Evolutionary conservation across 2,329 filamentous ascomycete genomes (phyloP).

Genomic region (Zasmidium citrigriseum): DNA sequence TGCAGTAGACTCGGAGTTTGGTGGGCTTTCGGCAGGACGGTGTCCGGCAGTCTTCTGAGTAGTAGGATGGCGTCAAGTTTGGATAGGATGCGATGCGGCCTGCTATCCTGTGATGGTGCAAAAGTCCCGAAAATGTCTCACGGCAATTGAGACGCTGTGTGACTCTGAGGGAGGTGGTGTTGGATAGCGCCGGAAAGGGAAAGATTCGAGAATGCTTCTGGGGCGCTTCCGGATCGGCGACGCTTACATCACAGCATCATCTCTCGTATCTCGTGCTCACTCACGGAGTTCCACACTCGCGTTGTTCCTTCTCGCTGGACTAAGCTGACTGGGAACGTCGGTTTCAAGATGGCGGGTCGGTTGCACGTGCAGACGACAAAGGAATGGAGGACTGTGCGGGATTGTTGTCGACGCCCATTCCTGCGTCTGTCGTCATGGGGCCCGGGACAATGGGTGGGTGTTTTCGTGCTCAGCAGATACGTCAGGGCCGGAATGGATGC

Average conservation of each 20-base stretch:
- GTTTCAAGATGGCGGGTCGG: conserved; percentile 1
- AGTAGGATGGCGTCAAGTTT: no score
- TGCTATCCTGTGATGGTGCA: background rate
- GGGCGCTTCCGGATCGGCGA: background rate
- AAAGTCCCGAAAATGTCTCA: no score
- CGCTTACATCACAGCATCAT: no score
- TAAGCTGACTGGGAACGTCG: background rate
- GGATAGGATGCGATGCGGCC: no score
- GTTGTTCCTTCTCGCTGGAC: background rate
- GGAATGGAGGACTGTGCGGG: background rate
- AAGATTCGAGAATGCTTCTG: conserved; percentile 4
- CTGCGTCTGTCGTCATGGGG: background rate
- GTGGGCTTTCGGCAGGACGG: background rate
- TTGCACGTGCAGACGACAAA: background rate
- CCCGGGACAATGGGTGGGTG: background rate
- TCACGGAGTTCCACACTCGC: background rate
- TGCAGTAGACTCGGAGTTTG: background rate
- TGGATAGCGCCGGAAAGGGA: background rate
- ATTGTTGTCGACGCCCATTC: no score
- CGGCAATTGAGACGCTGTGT: background rate
- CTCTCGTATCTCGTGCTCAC: background rate
- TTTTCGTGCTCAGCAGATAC: background rate
- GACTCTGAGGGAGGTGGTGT: background rate
- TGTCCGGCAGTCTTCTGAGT: background rate
- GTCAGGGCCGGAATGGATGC: background rate